These are phyloP conservation scores for Petrea volubilis DNA, from an alignment of 257 asterid species.

Conservation along the genomic window DNA sequence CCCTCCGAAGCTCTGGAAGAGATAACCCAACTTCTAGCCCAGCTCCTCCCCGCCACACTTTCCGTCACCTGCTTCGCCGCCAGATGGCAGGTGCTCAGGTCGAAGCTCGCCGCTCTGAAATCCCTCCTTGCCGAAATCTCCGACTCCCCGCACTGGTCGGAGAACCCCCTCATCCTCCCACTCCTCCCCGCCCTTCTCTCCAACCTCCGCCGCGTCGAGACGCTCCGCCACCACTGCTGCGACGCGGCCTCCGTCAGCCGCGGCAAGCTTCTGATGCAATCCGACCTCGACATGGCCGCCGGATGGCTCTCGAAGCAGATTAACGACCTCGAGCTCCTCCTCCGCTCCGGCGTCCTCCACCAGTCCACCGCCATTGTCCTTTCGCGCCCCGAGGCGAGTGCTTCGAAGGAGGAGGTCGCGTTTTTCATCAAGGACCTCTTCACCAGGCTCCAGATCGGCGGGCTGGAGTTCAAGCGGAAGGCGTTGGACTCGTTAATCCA, in stretches of 20 bases:
- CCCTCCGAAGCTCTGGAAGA: constrained; percentile 41
- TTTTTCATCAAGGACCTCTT: constrained; percentile 75
- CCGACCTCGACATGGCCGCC: constrained; percentile 93
- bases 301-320: constrained; percentile 75
- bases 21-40: constrained; percentile 37
- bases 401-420: constrained; percentile 55
- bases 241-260: constrained; percentile 40
- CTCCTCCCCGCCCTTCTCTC: constrained; percentile 59
- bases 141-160: constrained; percentile 75
- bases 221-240: constrained; percentile 52
- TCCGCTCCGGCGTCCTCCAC: constrained; percentile 87
- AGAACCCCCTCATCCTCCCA: constrained; percentile 55
- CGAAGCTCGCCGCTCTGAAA: constrained; percentile 54
- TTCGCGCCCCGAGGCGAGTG: constrained; percentile 59
- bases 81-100: constrained; percentile 72
- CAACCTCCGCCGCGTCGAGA: constrained; percentile 60
- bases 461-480: constrained; percentile 71
- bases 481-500: constrained; percentile 72
- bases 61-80: constrained; percentile 55
- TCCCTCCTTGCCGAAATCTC: constrained; percentile 55
- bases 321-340: constrained; percentile 71
- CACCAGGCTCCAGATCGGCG: constrained; percentile 90
- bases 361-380: constrained; percentile 93
- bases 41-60: constrained; percentile 56
- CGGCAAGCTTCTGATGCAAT: constrained; percentile 94